Percentiles rank a stretch among this genome's conserved stretches.
Conservation (phyloP, 163 green algal genomes). For the Scenedesmus sp. region DNA sequence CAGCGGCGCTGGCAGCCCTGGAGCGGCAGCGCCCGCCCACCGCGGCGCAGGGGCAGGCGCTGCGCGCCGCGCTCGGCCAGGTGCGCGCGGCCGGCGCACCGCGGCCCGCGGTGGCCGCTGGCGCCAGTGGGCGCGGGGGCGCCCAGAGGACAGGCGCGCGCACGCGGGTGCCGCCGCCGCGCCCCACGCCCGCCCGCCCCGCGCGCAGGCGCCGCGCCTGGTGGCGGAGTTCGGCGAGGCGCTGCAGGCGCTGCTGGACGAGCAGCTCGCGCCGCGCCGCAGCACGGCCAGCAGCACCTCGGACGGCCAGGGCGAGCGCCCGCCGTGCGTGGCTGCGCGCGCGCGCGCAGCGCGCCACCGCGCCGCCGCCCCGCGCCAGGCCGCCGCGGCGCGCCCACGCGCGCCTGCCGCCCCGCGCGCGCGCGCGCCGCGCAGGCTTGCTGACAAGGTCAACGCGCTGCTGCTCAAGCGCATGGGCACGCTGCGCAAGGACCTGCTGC, state of each 20-base stretch:
- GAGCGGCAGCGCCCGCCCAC: conserved; percentile 18
- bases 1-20: conserved; percentile 20
- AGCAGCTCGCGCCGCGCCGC: not conserved
- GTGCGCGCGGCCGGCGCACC: not conserved
- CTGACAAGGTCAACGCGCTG: conserved; percentile 28
- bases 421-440: conserved; percentile 2
- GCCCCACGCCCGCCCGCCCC: no score
- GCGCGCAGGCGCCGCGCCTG: conserved; percentile 16
- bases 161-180: no score
- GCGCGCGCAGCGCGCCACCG: no score
- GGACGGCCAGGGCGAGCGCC: not conserved
- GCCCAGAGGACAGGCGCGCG: no score
- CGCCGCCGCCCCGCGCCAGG: no score
- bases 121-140: no score
- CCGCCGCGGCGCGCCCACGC: no score
- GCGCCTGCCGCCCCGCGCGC: no score
- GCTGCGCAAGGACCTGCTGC: conserved; percentile 27
- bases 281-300: conserved; percentile 21
- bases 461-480: conserved; percentile 28
- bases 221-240: conserved; percentile 37
- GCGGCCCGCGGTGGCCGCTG: no score
- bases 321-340: not conserved
- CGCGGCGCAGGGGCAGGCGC: not conserved
- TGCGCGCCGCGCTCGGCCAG: conserved; percentile 1
- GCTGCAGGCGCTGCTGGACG: conserved; percentile 34